These are phyloP conservation scores for Cytauxzoon felis DNA, from an alignment of 169 alveolate species.

Conservation along the genomic window DNA sequence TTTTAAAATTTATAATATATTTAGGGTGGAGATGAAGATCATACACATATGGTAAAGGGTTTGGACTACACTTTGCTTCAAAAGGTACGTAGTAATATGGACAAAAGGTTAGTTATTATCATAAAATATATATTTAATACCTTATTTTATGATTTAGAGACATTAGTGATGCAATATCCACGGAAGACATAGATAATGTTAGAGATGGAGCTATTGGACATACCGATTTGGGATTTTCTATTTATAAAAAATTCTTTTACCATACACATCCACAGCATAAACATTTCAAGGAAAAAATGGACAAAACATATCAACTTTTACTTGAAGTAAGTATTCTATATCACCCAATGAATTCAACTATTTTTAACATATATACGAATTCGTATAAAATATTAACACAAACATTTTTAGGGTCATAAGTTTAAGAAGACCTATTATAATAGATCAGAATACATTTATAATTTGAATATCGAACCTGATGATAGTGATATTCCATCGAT, in stretches of 20 bases:
- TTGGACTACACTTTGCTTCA: slow-evolving; percentile 69
- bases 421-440: slow-evolving; percentile 7
- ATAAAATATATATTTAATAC: not conserved
- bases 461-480: slow-evolving; percentile 55
- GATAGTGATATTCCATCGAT: slow-evolving; percentile 64
- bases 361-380: too few species aligned
- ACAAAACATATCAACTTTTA: slow-evolving; percentile 44
- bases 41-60: slow-evolving; percentile 74
- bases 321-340: slow-evolving; percentile 21
- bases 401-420: slow-evolving; percentile 25
- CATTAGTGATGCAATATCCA: slow-evolving; percentile 6
- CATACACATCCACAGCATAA: slow-evolving; percentile 68
- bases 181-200: slow-evolving; percentile 28
- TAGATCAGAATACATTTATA: slow-evolving; percentile 42
- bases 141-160: not conserved
- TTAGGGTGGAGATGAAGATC: slow-evolving; percentile 77
- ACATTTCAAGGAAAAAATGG: slow-evolving; percentile 53
- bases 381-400: not conserved
- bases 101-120: not conserved
- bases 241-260: slow-evolving; percentile 59
- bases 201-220: slow-evolving; percentile 25
- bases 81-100: slow-evolving; percentile 63
- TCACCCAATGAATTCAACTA: too few species aligned
- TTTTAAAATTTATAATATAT: not conserved
- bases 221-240: slow-evolving; percentile 59